Evolutionary conservation across 1,284 basidiomycete species (phyloP).

Genomic region (Papiliotrema laurentii): DNA sequence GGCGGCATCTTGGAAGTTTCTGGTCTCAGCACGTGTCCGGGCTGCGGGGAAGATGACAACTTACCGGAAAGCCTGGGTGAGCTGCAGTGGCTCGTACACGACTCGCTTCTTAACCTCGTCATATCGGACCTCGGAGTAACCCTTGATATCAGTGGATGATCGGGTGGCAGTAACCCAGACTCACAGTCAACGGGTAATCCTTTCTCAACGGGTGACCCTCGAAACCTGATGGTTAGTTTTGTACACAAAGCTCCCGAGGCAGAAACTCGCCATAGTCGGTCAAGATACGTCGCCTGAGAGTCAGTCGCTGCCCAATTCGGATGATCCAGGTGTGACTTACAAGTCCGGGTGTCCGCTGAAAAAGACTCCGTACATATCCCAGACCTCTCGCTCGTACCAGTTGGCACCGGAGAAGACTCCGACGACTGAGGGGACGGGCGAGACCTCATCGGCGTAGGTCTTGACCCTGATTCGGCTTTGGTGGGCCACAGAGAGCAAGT

Average conservation of each 20-base stretch:
- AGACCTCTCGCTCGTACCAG: conserved; percentile 96
- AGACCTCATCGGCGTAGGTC: conserved; percentile 95
- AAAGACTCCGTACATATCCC: conserved; percentile 98
- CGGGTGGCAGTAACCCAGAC: conserved; percentile 21
- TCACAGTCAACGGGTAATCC: conserved; percentile 91
- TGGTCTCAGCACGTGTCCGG: conserved; percentile 45
- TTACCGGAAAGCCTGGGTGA: conserved; percentile 96
- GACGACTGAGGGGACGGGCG: conserved; percentile 80
- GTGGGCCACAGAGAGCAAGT: conserved; percentile 77
- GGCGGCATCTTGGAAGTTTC: conserved; percentile 82
- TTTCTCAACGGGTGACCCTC: conserved; percentile 97
- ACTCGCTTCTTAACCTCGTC: conserved; percentile 99
- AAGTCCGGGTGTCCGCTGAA: conserved; percentile 95
- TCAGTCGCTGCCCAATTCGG: conserved; percentile 1
- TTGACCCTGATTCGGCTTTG: conserved; percentile 84
- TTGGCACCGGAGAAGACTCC: conserved; percentile 86
- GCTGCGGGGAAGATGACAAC: conserved; percentile 16
- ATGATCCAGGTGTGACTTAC: conserved; percentile 52
- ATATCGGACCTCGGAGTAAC: conserved; percentile 95
- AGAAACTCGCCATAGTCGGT: conserved; percentile 82
- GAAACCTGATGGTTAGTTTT: conserved; percentile 62
- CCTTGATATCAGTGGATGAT: conserved; percentile 49
- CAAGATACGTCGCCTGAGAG: conserved; percentile 77
- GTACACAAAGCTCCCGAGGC: not conserved
- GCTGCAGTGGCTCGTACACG: conserved; percentile 94